Evolutionary conservation across 441 rosid genomes (phyloP).

Genomic region (Macaranga tanarius): DNA sequence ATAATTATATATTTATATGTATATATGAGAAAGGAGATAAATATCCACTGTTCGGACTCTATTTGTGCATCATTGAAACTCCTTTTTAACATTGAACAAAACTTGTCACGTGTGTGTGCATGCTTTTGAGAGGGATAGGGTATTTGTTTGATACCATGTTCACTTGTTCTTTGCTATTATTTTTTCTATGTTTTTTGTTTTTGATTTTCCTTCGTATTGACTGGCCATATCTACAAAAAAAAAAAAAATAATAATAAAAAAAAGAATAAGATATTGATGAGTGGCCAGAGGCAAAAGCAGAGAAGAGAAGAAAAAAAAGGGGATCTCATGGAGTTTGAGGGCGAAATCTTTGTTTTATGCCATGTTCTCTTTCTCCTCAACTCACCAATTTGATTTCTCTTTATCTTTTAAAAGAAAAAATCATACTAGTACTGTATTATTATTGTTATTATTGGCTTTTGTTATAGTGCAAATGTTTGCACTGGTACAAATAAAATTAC

Average conservation of each 20-base stretch:
- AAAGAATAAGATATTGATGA: constrained; percentile 27
- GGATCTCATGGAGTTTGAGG: constrained; percentile 25
- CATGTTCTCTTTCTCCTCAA: constrained; percentile 16
- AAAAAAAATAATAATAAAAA: constrained; percentile 12
- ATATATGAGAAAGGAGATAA: neutral
- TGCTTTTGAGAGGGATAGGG: constrained; percentile 14
- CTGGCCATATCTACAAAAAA: neutral
- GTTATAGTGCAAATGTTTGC: too few species aligned
- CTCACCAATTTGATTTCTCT: neutral
- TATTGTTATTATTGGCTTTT: neutral
- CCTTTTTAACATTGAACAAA: neutral
- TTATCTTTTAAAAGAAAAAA: constrained; percentile 10
- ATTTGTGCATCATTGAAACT: neutral
- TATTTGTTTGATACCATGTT: constrained; percentile 25
- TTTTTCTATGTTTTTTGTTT: neutral
- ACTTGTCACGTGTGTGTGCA: constrained; percentile 22
- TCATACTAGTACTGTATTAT: neutral
- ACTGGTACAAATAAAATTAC: too few species aligned
- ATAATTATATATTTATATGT: neutral
- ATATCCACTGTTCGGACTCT: neutral
- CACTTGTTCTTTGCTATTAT: neutral
- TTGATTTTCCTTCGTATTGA: constrained; percentile 16
- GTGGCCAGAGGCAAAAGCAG: constrained; percentile 37
- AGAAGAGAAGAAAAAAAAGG: constrained; percentile 14
- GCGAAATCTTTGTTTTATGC: constrained; percentile 43